These are phyloP conservation scores for Zygoascus tannicola DNA, from an alignment of 805 yeast species.

Conservation along the genomic window DNA sequence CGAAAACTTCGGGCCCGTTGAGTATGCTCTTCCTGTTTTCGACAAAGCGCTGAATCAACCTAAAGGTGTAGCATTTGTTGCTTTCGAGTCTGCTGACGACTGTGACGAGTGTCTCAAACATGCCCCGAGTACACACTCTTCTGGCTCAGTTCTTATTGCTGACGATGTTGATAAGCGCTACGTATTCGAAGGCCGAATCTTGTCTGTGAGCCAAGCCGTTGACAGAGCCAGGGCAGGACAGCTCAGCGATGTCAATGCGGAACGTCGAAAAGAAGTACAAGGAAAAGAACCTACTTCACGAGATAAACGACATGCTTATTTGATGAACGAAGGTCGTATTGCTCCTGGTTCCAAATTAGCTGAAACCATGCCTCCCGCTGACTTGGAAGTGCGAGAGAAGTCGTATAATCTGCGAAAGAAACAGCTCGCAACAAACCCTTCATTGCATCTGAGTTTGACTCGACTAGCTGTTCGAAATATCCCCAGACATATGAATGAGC, in stretches of 20 bases:
- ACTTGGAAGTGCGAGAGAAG: slow-evolving; percentile 79
- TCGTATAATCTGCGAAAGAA: slow-evolving; percentile 79
- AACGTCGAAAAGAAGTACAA: slow-evolving; percentile 59
- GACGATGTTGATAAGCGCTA: slow-evolving; percentile 84
- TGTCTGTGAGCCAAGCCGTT: slow-evolving; percentile 77
- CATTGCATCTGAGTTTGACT: slow-evolving; percentile 86
- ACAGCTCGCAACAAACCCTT: slow-evolving; percentile 83
- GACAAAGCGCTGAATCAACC: slow-evolving; percentile 82
- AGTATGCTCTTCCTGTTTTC: slow-evolving; percentile 87
- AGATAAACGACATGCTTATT: slow-evolving; percentile 76
- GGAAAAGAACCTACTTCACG: slow-evolving; percentile 75
- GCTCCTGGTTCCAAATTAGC: slow-evolving; percentile 74
- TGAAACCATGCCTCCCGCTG: slow-evolving; percentile 53
- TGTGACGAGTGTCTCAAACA: slow-evolving; percentile 58
- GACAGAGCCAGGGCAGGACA: slow-evolving; percentile 73
- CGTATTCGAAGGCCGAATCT: slow-evolving; percentile 85
- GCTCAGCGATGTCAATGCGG: slow-evolving; percentile 64
- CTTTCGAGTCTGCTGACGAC: slow-evolving; percentile 55
- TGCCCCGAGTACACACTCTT: slow-evolving; percentile 62
- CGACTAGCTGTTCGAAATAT: slow-evolving; percentile 90
- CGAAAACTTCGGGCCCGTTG: slow-evolving; percentile 71
- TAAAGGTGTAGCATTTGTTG: slow-evolving; percentile 91
- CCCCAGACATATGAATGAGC: slow-evolving; percentile 86
- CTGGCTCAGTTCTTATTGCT: slow-evolving; percentile 63
- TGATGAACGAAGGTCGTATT: slow-evolving; percentile 91